Percentiles rank a stretch among this genome's conserved stretches.
Conservation (phyloP, 1,139 yeast species). For the Hansenula sp. region DNA sequence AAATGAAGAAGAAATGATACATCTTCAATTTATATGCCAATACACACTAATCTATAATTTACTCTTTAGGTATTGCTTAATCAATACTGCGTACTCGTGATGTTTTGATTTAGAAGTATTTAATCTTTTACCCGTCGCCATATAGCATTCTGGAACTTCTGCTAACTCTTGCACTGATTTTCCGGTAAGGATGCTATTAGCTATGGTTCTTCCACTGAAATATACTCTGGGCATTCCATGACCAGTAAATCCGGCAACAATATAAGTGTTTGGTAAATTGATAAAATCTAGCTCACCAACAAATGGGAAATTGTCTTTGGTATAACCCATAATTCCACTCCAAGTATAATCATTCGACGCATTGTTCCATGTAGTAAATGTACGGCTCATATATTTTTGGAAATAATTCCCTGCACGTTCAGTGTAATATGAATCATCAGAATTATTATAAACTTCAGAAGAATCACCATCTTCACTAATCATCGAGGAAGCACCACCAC, state of each 20-base stretch:
- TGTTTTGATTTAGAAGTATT: too few relatives aligned
- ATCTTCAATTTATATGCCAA: too few relatives aligned
- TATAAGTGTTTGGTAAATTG: constrained; percentile 24
- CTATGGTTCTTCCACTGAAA: constrained; percentile 18
- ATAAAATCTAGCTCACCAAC: constrained; percentile 19
- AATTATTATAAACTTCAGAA: constrained; percentile 5
- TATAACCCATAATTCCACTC: constrained; percentile 18
- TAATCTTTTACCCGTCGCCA: too few relatives aligned
- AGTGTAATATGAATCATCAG: constrained; percentile 16
- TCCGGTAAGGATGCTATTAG: constrained; percentile 11
- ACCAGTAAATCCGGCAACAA: constrained; percentile 42
- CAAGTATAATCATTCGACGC: constrained; percentile 12
- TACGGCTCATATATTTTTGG: constrained; percentile 11
- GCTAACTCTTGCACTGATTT: constrained; percentile 11
- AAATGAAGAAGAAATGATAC: neutral
- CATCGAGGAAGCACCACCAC: constrained; percentile 13
- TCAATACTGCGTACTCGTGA: too few relatives aligned
- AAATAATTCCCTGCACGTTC: constrained; percentile 7
- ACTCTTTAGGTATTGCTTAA: too few relatives aligned
- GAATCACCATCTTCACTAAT: constrained; percentile 7
- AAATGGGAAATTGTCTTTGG: constrained; percentile 18
- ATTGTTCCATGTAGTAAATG: constrained; percentile 18
- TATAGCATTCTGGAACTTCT: constrained; percentile 15
- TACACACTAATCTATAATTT: too few relatives aligned
- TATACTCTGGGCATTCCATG: constrained; percentile 47